phyloP scores from a whole-genome alignment of 2,329 filamentous ascomycete species.

The Trichophyton rubrum region DNA sequence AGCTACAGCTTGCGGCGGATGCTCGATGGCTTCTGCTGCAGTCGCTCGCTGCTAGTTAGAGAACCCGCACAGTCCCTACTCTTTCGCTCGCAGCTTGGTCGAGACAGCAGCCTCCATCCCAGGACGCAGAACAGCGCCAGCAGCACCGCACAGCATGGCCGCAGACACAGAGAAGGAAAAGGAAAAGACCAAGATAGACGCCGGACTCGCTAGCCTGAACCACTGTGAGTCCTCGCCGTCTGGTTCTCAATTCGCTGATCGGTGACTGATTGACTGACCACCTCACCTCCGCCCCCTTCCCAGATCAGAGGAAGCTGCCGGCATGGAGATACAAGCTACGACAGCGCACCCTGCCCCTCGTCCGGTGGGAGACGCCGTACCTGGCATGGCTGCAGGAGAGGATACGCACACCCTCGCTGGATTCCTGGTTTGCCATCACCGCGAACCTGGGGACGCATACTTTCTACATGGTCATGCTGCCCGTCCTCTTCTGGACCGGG shows the following conservation, averaged over 20 bases:
- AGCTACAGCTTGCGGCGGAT: no score
- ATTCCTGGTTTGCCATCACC: conserved; percentile 93
- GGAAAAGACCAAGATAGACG: conserved; percentile 36
- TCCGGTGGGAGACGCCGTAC: conserved; percentile 91
- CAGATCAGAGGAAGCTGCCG: conserved; percentile 74
- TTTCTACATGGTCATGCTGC: conserved; percentile 93
- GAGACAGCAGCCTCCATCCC: no score
- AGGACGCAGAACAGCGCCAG: no score
- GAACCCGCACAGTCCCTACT: no score
- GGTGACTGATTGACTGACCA: conserved; percentile 7
- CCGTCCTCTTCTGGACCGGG: conserved; percentile 94
- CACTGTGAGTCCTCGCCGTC: conserved; percentile 44
- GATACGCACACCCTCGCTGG: conserved; percentile 69
- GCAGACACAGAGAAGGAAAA: conserved; percentile 15
- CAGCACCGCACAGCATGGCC: conserved; percentile 19
- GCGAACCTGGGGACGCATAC: conserved; percentile 96
- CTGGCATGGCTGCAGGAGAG: conserved; percentile 73
- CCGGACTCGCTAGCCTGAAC: conserved; percentile 67
- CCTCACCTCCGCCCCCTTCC: neutral
- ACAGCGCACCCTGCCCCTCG: conserved; percentile 67
- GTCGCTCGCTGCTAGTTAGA: no score
- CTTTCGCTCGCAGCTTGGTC: no score
- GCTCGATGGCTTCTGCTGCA: no score
- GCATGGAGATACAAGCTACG: conserved; percentile 79
- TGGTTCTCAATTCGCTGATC: neutral